phyloP scores from a whole-genome alignment of 345 rosid species.

The Xanthoceras sorbifolium region DNA sequence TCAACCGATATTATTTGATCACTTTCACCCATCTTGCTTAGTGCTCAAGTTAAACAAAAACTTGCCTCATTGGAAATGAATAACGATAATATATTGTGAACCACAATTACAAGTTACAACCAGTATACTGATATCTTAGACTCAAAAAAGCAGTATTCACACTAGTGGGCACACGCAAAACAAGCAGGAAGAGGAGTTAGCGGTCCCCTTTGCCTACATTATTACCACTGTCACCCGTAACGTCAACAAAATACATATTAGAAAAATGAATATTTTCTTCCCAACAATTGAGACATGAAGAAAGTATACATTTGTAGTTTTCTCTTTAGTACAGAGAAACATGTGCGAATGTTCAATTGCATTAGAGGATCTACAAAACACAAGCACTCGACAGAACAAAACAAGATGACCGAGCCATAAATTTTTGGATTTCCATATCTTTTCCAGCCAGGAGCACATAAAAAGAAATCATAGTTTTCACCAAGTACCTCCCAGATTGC shows the following conservation, averaged over 20 bases:
- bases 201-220: neutral
- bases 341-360: constrained; percentile 16
- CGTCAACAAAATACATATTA: neutral
- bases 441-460: neutral
- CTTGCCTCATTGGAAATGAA: too few relatives aligned
- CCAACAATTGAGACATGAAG: constrained; percentile 15
- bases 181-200: neutral
- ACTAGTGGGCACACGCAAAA: neutral
- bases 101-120: neutral
- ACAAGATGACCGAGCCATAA: neutral
- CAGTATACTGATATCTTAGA: neutral
- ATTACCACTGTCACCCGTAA: neutral
- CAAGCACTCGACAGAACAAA: constrained; percentile 13
- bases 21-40: too few relatives aligned
- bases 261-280: neutral
- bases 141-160: neutral
- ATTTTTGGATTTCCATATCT: neutral
- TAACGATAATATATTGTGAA: too few relatives aligned
- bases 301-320: constrained; percentile 18
- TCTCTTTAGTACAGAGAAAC: constrained; percentile 5
- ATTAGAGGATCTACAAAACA: constrained; percentile 7
- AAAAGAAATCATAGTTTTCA: neutral
- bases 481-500: neutral
- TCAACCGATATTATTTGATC: too few relatives aligned
- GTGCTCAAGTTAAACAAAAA: too few relatives aligned